Evolutionary conservation across 805 yeast species (phyloP), one percentile per base, ranked within the genome.

Genomic region (Monosporozyma siamensis): DNA sequence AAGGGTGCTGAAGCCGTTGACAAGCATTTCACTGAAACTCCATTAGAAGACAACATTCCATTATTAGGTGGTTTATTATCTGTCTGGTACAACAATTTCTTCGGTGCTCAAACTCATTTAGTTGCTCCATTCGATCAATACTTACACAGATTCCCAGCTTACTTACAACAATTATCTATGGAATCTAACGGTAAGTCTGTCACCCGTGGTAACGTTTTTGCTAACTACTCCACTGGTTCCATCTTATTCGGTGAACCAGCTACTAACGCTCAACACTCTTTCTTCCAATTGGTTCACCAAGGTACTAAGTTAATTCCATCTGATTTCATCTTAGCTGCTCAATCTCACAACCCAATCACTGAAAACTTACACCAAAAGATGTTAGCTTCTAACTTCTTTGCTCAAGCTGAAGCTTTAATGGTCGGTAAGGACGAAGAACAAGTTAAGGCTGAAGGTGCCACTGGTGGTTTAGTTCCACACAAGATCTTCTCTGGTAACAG

Each of bases 121-220:
- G 96, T 92, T 52, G 95, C 96, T 47, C 98, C 99, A 53, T 92
- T 89, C 62, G 99, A 92, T 69, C 99, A 92, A 74, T 92, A 92
- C 75, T 73, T 92, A 69, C 95, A 90, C 78, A 79, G 99, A 67
- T 92, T 92, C 90, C 97, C 98, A 49, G 99, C 99, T 46, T 92
- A 92, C 72, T 76, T 92, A 69, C 98, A 92, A 75, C 98, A 92
- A 72, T 77, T 92, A 66, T 85, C 95, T 26, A 92, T 92, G 98
- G 98, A 92, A 73, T 88, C 97, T 47, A 92, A 92, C 72, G 98
- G 98, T 73, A 92, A 92, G 72, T 81, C 95, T 38, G 97, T 92
- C 55, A 83, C 95, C 58, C 82, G 97, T 69, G 88, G 86, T 59
- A 84, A 87, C 62, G 80, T 77, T 52, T 88, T 82, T 72, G 87